phyloP scores from a whole-genome alignment of 352 stramenopile genomes.

The Blastocystis sp. region DNA sequence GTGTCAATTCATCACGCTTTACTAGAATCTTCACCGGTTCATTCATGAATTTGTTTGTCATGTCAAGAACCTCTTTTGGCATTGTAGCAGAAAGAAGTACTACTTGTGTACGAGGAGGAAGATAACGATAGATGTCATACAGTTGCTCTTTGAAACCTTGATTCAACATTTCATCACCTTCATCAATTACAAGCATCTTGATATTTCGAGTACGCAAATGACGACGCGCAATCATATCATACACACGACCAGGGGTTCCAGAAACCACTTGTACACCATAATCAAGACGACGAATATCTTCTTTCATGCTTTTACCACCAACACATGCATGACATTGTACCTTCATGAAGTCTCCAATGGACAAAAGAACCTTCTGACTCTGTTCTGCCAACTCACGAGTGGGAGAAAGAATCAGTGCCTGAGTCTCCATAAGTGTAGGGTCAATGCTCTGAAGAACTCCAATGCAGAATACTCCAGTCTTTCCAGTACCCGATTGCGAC shows the following conservation, averaged over 20 bases:
- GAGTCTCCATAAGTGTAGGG: slow-evolving; percentile 79
- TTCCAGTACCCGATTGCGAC: slow-evolving; percentile 83
- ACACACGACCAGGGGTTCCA: slow-evolving; percentile 90
- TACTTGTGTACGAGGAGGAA: slow-evolving; percentile 68
- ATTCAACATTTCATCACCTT: slow-evolving; percentile 95
- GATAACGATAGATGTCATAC: slow-evolving; percentile 89
- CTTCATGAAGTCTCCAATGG: slow-evolving; percentile 93
- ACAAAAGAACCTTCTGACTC: slow-evolving; percentile 86
- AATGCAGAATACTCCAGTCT: slow-evolving; percentile 79
- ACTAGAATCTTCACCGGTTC: slow-evolving; percentile 89
- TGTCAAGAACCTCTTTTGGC: slow-evolving; percentile 84
- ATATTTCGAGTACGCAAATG: slow-evolving; percentile 81
- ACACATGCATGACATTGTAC: slow-evolving; percentile 76
- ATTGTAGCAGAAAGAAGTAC: slow-evolving; percentile 85
- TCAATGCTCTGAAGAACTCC: slow-evolving; percentile 81
- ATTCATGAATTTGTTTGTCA: slow-evolving; percentile 95
- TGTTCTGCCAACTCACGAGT: slow-evolving; percentile 91
- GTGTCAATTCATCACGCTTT: slow-evolving; percentile 89
- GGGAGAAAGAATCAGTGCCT: slow-evolving; percentile 87
- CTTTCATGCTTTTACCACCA: slow-evolving; percentile 66
- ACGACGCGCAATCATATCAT: slow-evolving; percentile 87
- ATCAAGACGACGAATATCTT: slow-evolving; percentile 87
- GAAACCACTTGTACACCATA: slow-evolving; percentile 86
- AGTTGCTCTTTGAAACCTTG: slow-evolving; percentile 96
- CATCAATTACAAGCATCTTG: slow-evolving; percentile 89